A percentile compares a stretch with the other conserved stretches of the same genome.
Evolutionary conservation across 192 early-diverging fungal species (phyloP).

Genomic region (Coemansia sp.): DNA sequence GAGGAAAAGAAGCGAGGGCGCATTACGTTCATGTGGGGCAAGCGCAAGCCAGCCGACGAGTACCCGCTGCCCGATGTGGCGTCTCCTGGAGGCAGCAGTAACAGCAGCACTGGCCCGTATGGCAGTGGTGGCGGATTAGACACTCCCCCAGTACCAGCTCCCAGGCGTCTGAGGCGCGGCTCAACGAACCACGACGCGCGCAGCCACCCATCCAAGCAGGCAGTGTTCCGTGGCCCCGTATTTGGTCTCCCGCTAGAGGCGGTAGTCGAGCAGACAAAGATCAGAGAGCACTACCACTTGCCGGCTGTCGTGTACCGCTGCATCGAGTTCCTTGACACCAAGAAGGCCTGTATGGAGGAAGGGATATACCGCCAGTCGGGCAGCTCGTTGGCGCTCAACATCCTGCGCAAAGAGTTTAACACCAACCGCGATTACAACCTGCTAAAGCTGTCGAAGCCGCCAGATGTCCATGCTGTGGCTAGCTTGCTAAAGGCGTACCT

Average conservation of each 20-base stretch:
- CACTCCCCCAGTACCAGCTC: constrained; percentile 16
- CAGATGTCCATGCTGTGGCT: constrained; percentile 93
- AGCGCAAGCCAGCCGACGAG: constrained; percentile 44
- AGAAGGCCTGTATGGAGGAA: constrained; percentile 86
- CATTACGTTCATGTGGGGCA: constrained; percentile 56
- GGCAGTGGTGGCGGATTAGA: constrained; percentile 15
- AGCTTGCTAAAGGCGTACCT: constrained; percentile 90
- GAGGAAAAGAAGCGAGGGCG: constrained; percentile 56
- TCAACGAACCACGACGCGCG: constrained; percentile 32
- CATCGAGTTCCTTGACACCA: constrained; percentile 92
- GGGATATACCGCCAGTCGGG: constrained; percentile 94
- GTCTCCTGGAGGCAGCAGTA: constrained; percentile 5
- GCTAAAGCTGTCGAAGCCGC: constrained; percentile 55
- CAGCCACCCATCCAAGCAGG: constrained; percentile 2
- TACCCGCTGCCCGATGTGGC: constrained; percentile 22
- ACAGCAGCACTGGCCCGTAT: constrained; percentile 5
- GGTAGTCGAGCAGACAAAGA: constrained; percentile 65
- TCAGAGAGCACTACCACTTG: constrained; percentile 75
- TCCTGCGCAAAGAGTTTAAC: constrained; percentile 81
- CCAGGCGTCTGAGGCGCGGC: constrained; percentile 47
- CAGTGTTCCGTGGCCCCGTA: constrained; percentile 47
- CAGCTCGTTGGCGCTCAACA: constrained; percentile 65
- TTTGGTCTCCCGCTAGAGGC: constrained; percentile 87
- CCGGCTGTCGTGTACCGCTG: constrained; percentile 92
- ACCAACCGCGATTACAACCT: constrained; percentile 49